Evolutionary conservation across 148 eudicot species (phyloP), one percentile per base, ranked within the genome.

Genomic region (Simmondsia chinensis): DNA sequence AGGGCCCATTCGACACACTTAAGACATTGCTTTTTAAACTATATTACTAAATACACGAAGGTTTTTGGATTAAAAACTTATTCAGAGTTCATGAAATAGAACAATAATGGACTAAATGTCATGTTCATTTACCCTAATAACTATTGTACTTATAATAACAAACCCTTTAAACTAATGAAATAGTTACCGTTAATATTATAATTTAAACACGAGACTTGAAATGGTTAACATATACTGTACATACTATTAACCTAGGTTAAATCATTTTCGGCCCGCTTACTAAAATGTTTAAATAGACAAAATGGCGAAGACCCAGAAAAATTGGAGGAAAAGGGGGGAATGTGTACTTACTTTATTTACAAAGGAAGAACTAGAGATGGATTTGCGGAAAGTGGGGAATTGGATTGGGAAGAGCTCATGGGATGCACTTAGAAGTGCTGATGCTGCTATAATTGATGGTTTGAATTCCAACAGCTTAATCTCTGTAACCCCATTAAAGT

Each of bases 381-480:
- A 69, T 35, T 56, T 32, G 40, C 28, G 25, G 24, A 59, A 56
- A 46, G 56, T 19, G 15, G 68, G 56, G 50, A 57, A 58, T 48
- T 73, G 73, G 18, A 57, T 32, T 28, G 83, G 83, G 42, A 73
- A 61, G 6, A 73, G 63, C 23, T 77, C 83, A 23, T 69, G 59
- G 9, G 71, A 57, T 20, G 79, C 79, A 35, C 34, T 56, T 19
- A 77, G 64, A 31, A 77, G 68, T 17, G 83, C 76, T n/a, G 76
- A 51, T 23, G 83, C 76, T 11, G 76, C 67, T 12, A 73, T 46
- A 18, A 73, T 26, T 1, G 83, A 77, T 19, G 83, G 73, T 30
- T 54, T 69, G 63, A 69, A 77, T 52, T 73, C 71, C 11, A 73
- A 54, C n/a, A 70, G 24, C 60, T 51, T 66, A 4, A 61, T 51